These are phyloP conservation scores for Quercus berberidifolia DNA, from an alignment of 306 rosid species.

Conservation along the genomic window DNA sequence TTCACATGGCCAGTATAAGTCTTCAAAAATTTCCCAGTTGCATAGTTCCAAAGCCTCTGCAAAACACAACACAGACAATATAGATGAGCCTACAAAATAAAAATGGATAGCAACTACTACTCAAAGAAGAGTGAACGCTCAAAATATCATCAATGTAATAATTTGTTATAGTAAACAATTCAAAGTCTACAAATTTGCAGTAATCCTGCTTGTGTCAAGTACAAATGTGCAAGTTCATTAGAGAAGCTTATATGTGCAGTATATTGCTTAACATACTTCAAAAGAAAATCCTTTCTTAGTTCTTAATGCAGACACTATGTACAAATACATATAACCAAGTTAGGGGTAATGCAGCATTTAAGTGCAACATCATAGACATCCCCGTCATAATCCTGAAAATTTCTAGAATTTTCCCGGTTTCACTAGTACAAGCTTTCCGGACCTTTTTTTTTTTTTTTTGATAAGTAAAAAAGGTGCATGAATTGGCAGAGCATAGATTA, in stretches of 20 bases:
- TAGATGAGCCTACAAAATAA: slow-evolving; percentile 1
- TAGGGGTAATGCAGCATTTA: not conserved
- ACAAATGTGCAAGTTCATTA: not conserved
- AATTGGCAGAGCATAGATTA: too few species aligned
- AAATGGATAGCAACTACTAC: not conserved
- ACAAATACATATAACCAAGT: not conserved
- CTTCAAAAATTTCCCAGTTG: slow-evolving; percentile 88
- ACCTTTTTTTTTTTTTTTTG: not conserved
- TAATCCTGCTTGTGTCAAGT: not conserved
- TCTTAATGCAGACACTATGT: not conserved
- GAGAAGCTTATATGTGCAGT: not conserved
- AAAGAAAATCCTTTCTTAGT: not conserved
- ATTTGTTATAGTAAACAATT: not conserved
- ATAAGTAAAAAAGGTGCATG: too few species aligned
- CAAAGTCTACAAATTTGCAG: not conserved
- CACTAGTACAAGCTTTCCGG: not conserved
- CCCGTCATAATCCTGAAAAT: not conserved
- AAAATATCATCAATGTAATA: not conserved
- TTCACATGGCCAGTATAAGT: slow-evolving; percentile 77
- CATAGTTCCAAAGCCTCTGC: slow-evolving; percentile 95
- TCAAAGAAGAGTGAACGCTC: not conserved
- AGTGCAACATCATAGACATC: not conserved
- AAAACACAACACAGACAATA: slow-evolving; percentile 2
- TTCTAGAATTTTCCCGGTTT: not conserved
- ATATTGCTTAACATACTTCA: not conserved